Evolutionary conservation across 1,139 yeast species (phyloP).

Genomic region (Schizosaccharomyces versatilis): DNA sequence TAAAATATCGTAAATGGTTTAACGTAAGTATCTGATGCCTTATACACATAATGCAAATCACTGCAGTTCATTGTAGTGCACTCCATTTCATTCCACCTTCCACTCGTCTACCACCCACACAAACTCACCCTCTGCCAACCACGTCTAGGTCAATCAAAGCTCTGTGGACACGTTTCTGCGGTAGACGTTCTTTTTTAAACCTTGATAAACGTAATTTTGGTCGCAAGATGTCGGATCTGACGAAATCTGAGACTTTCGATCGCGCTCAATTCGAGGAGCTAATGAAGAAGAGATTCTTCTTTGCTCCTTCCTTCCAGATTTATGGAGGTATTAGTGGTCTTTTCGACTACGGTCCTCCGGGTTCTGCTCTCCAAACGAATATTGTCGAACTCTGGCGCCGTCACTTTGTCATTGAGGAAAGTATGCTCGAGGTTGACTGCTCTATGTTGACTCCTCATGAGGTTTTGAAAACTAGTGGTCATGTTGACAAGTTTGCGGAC

Average conservation of each 20-base stretch:
- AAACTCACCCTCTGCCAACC: neutral
- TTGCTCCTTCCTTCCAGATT: slow-evolving; percentile 89
- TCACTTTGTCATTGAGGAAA: slow-evolving; percentile 92
- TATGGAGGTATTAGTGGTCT: slow-evolving; percentile 97
- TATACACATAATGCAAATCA: too few species aligned
- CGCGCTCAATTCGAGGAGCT: slow-evolving; percentile 80
- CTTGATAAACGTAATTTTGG: neutral
- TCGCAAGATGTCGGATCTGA: neutral
- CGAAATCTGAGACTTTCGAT: slow-evolving; percentile 24
- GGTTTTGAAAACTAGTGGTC: slow-evolving; percentile 94
- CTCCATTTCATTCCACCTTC: too few species aligned
- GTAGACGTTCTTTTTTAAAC: neutral
- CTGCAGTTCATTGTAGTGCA: too few species aligned
- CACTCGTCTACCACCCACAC: too few species aligned
- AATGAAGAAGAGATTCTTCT: slow-evolving; percentile 85
- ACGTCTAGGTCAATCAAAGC: neutral
- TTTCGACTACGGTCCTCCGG: slow-evolving; percentile 98
- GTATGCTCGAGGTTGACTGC: slow-evolving; percentile 95
- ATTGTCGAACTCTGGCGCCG: slow-evolving; percentile 90
- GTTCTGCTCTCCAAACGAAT: slow-evolving; percentile 94
- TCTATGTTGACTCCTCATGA: slow-evolving; percentile 95
- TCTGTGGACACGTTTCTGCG: neutral
- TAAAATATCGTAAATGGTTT: too few species aligned
- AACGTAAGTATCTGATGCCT: too few species aligned
- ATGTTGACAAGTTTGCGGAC: slow-evolving; percentile 94